Conservation (phyloP, 1,139 yeast genomes). For the Blastobotrys serpentis region DNA sequence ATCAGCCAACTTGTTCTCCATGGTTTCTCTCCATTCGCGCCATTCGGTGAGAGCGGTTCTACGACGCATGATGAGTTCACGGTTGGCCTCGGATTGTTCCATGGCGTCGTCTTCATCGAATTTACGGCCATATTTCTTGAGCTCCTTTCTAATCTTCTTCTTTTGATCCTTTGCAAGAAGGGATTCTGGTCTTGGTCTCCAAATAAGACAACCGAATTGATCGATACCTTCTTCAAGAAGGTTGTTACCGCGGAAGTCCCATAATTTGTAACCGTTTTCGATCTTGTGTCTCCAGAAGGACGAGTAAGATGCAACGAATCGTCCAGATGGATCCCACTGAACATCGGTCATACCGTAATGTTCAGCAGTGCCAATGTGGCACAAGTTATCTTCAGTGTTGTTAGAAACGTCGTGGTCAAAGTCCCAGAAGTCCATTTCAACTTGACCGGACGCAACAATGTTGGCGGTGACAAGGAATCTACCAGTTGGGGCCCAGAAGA, state of each 20-base stretch:
- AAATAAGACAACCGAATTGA: conserved; percentile 81
- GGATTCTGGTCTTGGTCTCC: conserved; percentile 97
- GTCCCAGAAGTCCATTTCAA: conserved; percentile 81
- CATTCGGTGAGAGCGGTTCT: conserved; percentile 83
- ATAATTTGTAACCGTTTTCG: conserved; percentile 88
- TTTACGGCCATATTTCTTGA: conserved; percentile 86
- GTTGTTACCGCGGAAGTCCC: conserved; percentile 76
- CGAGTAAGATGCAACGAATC: conserved; percentile 86
- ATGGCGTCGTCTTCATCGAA: conserved; percentile 95
- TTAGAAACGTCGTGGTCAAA: conserved; percentile 72
- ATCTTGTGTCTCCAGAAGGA: conserved; percentile 80
- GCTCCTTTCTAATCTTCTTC: conserved; percentile 86
- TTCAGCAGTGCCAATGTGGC: conserved; percentile 61
- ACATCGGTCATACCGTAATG: conserved; percentile 80
- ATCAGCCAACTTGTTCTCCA: conserved; percentile 50
- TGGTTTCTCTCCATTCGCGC: conserved; percentile 70
- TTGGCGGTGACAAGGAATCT: conserved; percentile 82
- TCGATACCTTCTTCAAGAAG: conserved; percentile 75
- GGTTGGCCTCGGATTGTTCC: conserved; percentile 92
- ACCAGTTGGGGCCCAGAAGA: conserved; percentile 92
- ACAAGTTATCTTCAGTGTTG: conserved; percentile 48
- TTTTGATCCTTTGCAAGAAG: conserved; percentile 72
- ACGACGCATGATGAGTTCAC: conserved; percentile 85
- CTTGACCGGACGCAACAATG: conserved; percentile 53
- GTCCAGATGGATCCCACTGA: conserved; percentile 95